phyloP scores from a whole-genome alignment of 2,329 filamentous ascomycete species.

The Fusarium nodosum region DNA sequence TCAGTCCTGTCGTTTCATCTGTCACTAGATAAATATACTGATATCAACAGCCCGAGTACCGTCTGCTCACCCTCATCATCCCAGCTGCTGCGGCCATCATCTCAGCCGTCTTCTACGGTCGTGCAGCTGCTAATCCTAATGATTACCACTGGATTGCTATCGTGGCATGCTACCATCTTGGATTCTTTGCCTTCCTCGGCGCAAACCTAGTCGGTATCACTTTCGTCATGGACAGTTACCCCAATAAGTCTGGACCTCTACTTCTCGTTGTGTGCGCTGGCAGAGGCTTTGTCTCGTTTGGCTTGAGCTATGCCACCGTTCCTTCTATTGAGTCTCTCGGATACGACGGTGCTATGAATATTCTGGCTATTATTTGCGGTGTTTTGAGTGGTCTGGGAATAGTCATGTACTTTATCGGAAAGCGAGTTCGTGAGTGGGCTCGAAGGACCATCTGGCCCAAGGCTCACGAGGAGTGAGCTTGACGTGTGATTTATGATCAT shows the following conservation, averaged over 20 bases:
- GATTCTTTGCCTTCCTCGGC: slow-evolving; percentile 16
- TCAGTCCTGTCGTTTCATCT: accelerated
- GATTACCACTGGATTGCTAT: slow-evolving; percentile 23
- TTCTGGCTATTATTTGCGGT: slow-evolving; percentile 12
- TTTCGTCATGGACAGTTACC: slow-evolving; percentile 21
- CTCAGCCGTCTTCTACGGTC: slow-evolving; percentile 5
- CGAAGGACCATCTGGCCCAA: slow-evolving; percentile 19
- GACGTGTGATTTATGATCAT: neutral
- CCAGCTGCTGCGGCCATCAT: slow-evolving; percentile 9
- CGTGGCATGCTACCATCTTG: slow-evolving; percentile 3
- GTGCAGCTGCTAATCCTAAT: slow-evolving; percentile 5
- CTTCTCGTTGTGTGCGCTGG: slow-evolving; percentile 16
- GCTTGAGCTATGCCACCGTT: slow-evolving; percentile 7
- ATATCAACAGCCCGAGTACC: neutral
- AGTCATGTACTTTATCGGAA: slow-evolving; percentile 9
- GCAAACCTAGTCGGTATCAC: slow-evolving; percentile 18
- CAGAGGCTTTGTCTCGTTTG: slow-evolving; percentile 7
- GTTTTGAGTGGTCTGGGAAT: slow-evolving; percentile 11
- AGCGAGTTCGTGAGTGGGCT: slow-evolving; percentile 21
- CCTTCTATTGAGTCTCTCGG: slow-evolving; percentile 14
- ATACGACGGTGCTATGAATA: slow-evolving; percentile 20
- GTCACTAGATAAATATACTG: accelerated
- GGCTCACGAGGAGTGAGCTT: slow-evolving; percentile 8
- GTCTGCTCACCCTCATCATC: slow-evolving; percentile 2
- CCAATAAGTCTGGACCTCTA: slow-evolving; percentile 8